A percentile compares a stretch with the other conserved stretches of the same genome.
These are phyloP conservation scores for Xylariales sp. DNA, from an alignment of 2,329 filamentous ascomycete genomes.

Conservation along the genomic window DNA sequence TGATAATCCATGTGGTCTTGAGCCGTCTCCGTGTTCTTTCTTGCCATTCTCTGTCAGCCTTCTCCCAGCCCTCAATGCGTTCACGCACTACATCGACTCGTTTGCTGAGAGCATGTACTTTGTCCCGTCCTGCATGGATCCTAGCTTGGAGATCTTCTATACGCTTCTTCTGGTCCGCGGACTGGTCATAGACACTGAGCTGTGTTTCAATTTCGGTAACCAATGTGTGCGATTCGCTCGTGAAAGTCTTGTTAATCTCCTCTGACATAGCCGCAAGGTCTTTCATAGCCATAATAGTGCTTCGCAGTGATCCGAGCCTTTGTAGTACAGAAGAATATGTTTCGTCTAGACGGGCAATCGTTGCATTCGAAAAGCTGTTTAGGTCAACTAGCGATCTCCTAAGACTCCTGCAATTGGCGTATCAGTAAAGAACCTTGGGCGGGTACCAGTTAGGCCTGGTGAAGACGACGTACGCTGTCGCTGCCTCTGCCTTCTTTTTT, in stretches of 20 bases:
- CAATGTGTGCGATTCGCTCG: constrained; percentile 68
- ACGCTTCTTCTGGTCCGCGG: constrained; percentile 72
- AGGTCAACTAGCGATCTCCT: constrained; percentile 65
- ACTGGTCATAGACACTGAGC: constrained; percentile 69
- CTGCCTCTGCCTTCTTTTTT: constrained; percentile 53
- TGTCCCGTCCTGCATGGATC: constrained; percentile 69
- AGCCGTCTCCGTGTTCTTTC: constrained; percentile 73
- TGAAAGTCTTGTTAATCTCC: constrained; percentile 69
- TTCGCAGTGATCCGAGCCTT: constrained; percentile 72
- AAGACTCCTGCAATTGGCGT: constrained; percentile 56
- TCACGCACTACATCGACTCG: constrained; percentile 73
- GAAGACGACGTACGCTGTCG: constrained; percentile 54
- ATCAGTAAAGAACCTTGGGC: constrained; percentile 41
- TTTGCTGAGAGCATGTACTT: constrained; percentile 68
- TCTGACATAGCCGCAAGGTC: constrained; percentile 73
- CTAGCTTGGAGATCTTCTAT: constrained; percentile 72
- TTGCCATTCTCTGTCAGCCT: constrained; percentile 74
- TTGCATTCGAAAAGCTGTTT: constrained; percentile 68
- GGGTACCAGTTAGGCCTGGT: background rate
- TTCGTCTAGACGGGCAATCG: constrained; percentile 75
- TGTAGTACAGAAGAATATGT: constrained; percentile 80
- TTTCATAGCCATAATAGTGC: constrained; percentile 72
- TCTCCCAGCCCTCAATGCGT: constrained; percentile 75
- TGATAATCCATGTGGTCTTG: constrained; percentile 71
- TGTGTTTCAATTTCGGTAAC: constrained; percentile 70